Conservation (phyloP, 176 grass and related monocot species). For the Guadua angustifolia region DNA sequence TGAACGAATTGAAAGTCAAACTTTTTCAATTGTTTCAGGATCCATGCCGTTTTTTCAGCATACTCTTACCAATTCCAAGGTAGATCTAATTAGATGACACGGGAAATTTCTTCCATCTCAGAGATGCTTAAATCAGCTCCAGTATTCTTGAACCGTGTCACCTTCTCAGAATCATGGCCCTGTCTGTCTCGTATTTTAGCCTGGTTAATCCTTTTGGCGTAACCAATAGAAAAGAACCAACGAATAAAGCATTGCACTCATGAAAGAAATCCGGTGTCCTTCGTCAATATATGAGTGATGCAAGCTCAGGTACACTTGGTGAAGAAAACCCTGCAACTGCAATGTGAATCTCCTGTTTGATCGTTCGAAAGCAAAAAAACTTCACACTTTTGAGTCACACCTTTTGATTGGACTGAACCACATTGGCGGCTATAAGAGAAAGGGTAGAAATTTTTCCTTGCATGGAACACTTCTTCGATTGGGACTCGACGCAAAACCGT, state of each 20-base stretch:
- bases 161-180: neutral
- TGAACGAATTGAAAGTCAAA: too few relatives aligned
- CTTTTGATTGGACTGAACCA: conserved; percentile 21
- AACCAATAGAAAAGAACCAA: conserved; percentile 9
- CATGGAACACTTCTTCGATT: conserved; percentile 11
- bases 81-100: neutral
- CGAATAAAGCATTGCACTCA: conserved; percentile 33
- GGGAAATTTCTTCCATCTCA: neutral
- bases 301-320: neutral
- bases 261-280: conserved; percentile 23
- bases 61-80: neutral
- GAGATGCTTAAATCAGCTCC: neutral
- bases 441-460: neutral
- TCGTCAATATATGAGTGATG: conserved; percentile 9
- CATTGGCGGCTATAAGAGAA: neutral
- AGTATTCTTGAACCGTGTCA: neutral
- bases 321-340: conserved; percentile 5
- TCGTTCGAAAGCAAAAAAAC: conserved; percentile 38
- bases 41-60: neutral
- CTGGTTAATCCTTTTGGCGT: neutral
- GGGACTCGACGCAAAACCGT: conserved; percentile 3
- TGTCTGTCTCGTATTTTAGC: neutral
- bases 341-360: neutral
- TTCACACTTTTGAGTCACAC: conserved; percentile 12
- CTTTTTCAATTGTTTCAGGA: neutral